These are phyloP conservation scores for Acrodontium crateriforme DNA, from an alignment of 2,329 filamentous ascomycete genomes.

Conservation along the genomic window DNA sequence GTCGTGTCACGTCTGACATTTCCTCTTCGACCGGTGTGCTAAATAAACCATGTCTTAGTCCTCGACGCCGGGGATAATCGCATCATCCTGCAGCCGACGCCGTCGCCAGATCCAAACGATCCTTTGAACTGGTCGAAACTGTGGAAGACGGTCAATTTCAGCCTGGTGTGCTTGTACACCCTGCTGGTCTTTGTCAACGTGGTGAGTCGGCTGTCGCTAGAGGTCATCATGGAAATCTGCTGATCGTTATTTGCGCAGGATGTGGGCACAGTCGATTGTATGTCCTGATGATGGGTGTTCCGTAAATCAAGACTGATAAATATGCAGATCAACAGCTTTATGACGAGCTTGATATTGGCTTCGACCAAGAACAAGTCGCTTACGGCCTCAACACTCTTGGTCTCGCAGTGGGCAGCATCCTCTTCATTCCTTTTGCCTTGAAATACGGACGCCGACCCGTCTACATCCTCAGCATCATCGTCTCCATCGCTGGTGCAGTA, in stretches of 20 bases:
- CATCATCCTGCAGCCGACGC: slow-evolving; percentile 26
- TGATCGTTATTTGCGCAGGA: too few relatives aligned
- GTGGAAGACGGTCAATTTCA: slow-evolving; percentile 30
- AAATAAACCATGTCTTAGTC: slow-evolving; percentile 1
- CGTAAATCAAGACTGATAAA: too few relatives aligned
- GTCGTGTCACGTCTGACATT: too few relatives aligned
- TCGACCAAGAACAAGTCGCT: slow-evolving; percentile 29
- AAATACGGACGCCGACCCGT: slow-evolving; percentile 38
- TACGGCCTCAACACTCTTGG: slow-evolving; percentile 35
- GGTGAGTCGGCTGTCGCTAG: too few relatives aligned
- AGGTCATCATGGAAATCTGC: too few relatives aligned
- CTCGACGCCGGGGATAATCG: slow-evolving; percentile 2
- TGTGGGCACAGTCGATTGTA: too few relatives aligned
- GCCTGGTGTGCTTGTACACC: slow-evolving; percentile 29
- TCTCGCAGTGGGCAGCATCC: slow-evolving; percentile 33
- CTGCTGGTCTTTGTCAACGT: slow-evolving; percentile 28
- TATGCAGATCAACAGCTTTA: too few relatives aligned
- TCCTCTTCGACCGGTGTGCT: too few relatives aligned
- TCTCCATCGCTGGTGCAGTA: slow-evolving; percentile 35
- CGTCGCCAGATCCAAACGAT: slow-evolving; percentile 25
- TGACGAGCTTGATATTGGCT: slow-evolving; percentile 30
- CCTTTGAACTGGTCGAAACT: slow-evolving; percentile 32
- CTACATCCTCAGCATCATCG: slow-evolving; percentile 33
- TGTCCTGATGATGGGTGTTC: too few relatives aligned
- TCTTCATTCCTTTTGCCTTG: slow-evolving; percentile 39